A percentile compares a stretch with the other conserved stretches of the same genome.
Conservation (phyloP, 202 grass and related monocot genomes). For the Dendrocalamus latiflorus region DNA sequence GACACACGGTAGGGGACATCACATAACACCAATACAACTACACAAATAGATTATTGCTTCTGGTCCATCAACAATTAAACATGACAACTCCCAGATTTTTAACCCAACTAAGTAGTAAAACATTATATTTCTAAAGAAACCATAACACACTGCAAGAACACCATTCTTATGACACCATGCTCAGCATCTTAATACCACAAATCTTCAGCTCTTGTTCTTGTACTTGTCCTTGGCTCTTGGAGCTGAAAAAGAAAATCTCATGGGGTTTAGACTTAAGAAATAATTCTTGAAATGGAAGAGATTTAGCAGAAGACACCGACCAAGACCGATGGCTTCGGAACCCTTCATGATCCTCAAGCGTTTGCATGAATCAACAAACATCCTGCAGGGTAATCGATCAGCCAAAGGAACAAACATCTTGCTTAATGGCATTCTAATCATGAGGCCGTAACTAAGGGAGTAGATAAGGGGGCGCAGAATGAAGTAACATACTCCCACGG, state of each 20-base stretch:
- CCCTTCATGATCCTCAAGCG: slow-evolving; percentile 94
- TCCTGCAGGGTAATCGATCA: too few species aligned
- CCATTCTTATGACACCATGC: slow-evolving; percentile 48
- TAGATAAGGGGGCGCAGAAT: neutral
- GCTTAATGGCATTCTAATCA: too few species aligned
- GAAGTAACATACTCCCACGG: slow-evolving; percentile 69
- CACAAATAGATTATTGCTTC: slow-evolving; percentile 71
- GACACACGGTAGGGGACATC: slow-evolving; percentile 56
- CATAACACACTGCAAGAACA: too few species aligned
- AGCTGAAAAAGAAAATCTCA: slow-evolving; percentile 40
- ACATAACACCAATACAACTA: slow-evolving; percentile 66
- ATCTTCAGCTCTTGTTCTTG: slow-evolving; percentile 77
- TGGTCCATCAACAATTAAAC: slow-evolving; percentile 68
- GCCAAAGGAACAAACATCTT: too few species aligned
- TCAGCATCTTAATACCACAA: slow-evolving; percentile 35
- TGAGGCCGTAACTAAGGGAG: too few species aligned
- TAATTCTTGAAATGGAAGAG: slow-evolving; percentile 34
- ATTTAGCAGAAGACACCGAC: slow-evolving; percentile 44
- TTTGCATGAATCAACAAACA: too few species aligned
- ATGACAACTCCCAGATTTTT: slow-evolving; percentile 59
- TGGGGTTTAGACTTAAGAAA: slow-evolving; percentile 11
- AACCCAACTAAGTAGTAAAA: slow-evolving; percentile 59
- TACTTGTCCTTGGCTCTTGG: slow-evolving; percentile 78
- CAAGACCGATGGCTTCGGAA: slow-evolving; percentile 88
- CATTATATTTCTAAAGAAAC: slow-evolving; percentile 67